Base-by-base conservation (phyloP, 2,329 filamentous ascomycete species). In the Exophiala viscosa region DNA sequence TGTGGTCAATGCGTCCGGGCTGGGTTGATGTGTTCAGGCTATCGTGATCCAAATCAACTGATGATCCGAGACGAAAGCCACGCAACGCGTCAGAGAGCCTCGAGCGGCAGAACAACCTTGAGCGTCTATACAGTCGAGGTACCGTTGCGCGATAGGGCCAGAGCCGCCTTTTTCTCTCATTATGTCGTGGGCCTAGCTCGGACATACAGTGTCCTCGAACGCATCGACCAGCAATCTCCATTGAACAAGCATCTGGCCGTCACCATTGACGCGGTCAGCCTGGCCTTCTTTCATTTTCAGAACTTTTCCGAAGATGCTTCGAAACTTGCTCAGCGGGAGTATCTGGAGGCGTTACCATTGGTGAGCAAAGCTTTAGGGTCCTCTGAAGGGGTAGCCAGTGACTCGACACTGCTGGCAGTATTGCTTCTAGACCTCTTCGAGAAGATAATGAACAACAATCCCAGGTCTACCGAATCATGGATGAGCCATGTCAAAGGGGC, bases 401-500 rank as follows among this genome's bases (percentile, higher is more conserved):
- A 71, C 48, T 63, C 66, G 14, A 67, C 63, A 7, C 57, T 72
- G 3, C 60, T 71, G 35, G 65, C 68, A 15, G 65, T 70, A 3
- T 54, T 65, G 13, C 61, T 71, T 52, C 62, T 71, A 6, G 66
- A 70, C 39, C 66, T 69, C 20, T 72, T 66, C 52, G 69, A 72
- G 49, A 60, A 62, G 58, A 55, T 56, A 7, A 59, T 39, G 5
- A 47, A 57, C 33, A 54, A 38, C 45, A 39, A 49, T 44, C 48
- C 57, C 18, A 28, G 49, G 11, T 55, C 45, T 11, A 49, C 48
- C 7, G 50, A 66, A 18, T 67, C 67, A 5, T 71, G 68, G 69
- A 70, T 69, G 62, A 68, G 67, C 28, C 69, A 72, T 51, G 67
- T 70, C 35, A 62, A 60, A 23, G 69, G 68, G 20, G 65, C 68